Base-by-base conservation (phyloP, 495 filamentous ascomycete genomes). In the Parmelia sp. region DNA sequence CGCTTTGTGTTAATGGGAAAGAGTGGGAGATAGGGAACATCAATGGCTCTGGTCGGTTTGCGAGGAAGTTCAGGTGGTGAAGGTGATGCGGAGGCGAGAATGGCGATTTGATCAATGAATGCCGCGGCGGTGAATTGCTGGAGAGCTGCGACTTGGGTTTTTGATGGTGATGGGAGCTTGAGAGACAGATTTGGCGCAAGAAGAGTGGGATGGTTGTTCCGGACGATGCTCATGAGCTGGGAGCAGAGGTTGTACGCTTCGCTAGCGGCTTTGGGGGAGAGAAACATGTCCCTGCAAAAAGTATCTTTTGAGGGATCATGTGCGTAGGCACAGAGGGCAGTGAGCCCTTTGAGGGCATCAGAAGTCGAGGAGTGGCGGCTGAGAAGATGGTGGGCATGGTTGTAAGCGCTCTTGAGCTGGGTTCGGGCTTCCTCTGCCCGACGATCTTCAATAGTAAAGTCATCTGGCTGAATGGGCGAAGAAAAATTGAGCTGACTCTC, bases 81-180 rank as follows among this genome's bases (percentile, higher is more conserved):
- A 6, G 91, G 89, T 0, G 89, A 79, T 14, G 93, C 79, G 72
- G 97, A 92, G 4, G 91, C 91, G 65, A 94, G 90, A 71, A 97
- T 93, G 59, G 95, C 95, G 58, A 99, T 82, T 64, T 97, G 88
- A 77, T 97, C 95, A 67, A 99, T 87, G 78, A 96, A 99, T 4
- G 92, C 95, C 0, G 92, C 89, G 0, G 92, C 90, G 57, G 90
- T 83, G 71, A 97, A 92, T 72, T 96, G 91, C 70, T 92, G 92
- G 12, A 99, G 80, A 1, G 90, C 86, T 66, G 89, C 88, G 37
- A 93, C 73, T 67, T 95, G 88, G 55, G 87, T 86, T 0, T 83
- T 68, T 0, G 84, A 82, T 4, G 92, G 92, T 4, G 85, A 82
- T 9, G 89, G 83, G 0, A 96, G 80, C 47, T 84, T 81, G 15